phyloP scores from a whole-genome alignment of 306 rosid species.

The Malus fusca region DNA sequence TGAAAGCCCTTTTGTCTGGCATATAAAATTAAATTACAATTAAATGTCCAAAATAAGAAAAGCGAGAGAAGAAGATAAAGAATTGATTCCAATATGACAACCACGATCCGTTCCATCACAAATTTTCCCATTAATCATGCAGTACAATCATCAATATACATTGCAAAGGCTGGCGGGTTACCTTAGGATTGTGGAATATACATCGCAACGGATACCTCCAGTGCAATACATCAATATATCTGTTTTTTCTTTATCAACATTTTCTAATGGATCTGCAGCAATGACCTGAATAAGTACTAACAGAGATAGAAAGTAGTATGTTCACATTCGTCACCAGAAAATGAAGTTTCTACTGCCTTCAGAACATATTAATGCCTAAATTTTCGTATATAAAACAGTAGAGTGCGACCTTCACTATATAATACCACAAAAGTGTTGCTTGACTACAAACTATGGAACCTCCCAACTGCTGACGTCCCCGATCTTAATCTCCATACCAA shows the following conservation, averaged over 20 bases:
- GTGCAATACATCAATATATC: constrained; percentile 92
- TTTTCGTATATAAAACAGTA: not conserved
- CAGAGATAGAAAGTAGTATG: constrained; percentile 14
- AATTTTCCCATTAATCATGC: not conserved
- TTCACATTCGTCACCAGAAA: constrained; percentile 14
- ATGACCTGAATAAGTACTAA: constrained; percentile 39
- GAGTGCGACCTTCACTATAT: not conserved
- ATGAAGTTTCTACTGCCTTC: constrained; percentile 3
- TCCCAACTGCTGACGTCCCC: not conserved
- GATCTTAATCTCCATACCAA: not conserved
- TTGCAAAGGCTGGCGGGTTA: constrained; percentile 10
- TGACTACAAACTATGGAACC: not conserved
- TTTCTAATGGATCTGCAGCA: constrained; percentile 74
- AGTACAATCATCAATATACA: not conserved
- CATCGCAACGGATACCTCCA: constrained; percentile 89
- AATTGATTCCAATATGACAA: not conserved
- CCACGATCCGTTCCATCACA: not conserved
- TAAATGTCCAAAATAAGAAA: not conserved
- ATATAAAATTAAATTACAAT: not conserved
- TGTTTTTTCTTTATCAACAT: constrained; percentile 55
- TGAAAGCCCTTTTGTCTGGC: constrained; percentile 75
- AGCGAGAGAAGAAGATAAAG: not conserved
- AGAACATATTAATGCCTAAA: constrained; percentile 1
- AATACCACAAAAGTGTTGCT: not conserved
- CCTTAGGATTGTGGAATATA: constrained; percentile 82